A percentile compares a stretch with the other conserved stretches of the same genome.
Conservation (phyloP, 2,329 filamentous ascomycete genomes). For the Pseudogymnoascus pannorum region DNA sequence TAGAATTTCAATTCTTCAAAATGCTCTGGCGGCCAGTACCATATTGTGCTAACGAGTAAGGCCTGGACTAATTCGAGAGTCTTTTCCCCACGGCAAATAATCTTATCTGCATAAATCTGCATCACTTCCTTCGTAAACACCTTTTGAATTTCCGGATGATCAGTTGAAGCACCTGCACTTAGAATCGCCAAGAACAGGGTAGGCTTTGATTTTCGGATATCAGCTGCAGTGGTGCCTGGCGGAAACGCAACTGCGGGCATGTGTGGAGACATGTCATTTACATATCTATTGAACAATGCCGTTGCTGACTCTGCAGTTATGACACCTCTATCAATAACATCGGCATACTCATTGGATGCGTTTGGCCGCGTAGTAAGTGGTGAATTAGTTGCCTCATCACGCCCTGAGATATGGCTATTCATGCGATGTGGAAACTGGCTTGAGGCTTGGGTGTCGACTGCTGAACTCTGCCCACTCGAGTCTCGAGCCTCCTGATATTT, state of each 20-base stretch:
- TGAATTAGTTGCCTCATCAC: not conserved
- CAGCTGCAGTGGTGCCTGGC: slow-evolving; percentile 42
- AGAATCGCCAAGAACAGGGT: slow-evolving; percentile 65
- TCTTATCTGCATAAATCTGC: slow-evolving; percentile 39
- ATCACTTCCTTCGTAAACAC: slow-evolving; percentile 42
- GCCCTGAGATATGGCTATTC: slow-evolving; percentile 1
- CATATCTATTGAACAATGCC: slow-evolving; percentile 51
- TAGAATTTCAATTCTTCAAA: slow-evolving; percentile 42
- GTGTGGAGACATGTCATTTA: slow-evolving; percentile 51
- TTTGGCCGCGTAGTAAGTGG: slow-evolving; percentile 3
- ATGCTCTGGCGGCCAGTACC: slow-evolving; percentile 42
- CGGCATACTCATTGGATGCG: slow-evolving; percentile 27
- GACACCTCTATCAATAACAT: slow-evolving; percentile 50
- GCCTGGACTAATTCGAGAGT: slow-evolving; percentile 45
- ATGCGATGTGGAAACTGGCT: not conserved
- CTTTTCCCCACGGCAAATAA: slow-evolving; percentile 43
- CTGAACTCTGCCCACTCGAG: slow-evolving; percentile 8
- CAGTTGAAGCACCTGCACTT: slow-evolving; percentile 51
- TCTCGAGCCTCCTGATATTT: slow-evolving; percentile 24
- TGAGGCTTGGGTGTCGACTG: not conserved
- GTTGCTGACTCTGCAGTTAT: slow-evolving; percentile 48
- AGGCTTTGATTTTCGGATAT: slow-evolving; percentile 53
- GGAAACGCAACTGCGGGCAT: slow-evolving; percentile 57
- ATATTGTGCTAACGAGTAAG: slow-evolving; percentile 40
- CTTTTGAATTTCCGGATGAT: slow-evolving; percentile 36